Base-by-base conservation (phyloP, 1,139 yeast species). In the Hyphopichia fennica region DNA sequence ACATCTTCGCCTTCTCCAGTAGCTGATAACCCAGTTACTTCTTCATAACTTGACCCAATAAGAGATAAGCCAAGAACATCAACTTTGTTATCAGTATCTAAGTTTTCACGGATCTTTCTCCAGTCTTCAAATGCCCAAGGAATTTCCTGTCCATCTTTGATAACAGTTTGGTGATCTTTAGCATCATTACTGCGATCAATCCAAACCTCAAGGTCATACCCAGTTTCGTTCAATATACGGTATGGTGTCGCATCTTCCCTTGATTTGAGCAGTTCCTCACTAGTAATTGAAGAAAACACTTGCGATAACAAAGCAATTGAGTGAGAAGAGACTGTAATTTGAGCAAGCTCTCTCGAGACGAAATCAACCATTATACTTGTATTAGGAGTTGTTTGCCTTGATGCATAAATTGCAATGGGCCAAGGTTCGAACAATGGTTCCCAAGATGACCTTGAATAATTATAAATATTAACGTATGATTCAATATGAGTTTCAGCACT, bases 51-150 rank as follows among this genome's bases (percentile, higher is more conserved):
- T 0, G 88, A 76, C 37, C 73, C 80, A 3, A 77, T 39, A 15
- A 89, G 62, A 34, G 74, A 74, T 16, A 90, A 74, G 0, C 86
- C 91, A 34, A 91, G 64, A 2, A 75, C 69, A 34, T 82, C 84
- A 18, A 71, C 72, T 20, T 76, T 79, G 38, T 77, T 79, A 48
- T 85, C 85, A 2, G 87, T 80, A 48, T 81, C 84, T 44, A 90
- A 68, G 45, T 83, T 82, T 56, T 93, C 96, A 60, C 99, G 82
- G 17, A 90, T 80, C 28, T 76, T 77, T 48, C 87, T 76, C 97
- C 98, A 93, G 56, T 93, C 96, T 56, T 91, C 96, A 68, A 95
- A 95, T 35, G 93, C 83, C 98, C 98, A 95, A 0, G 91, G 86
- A 10, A 80, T 63, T 7, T 66, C 65, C 5, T 76, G 77, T 3